Base-by-base conservation (phyloP, 129 eudicot species). In the Flaveria ramosissima region DNA sequence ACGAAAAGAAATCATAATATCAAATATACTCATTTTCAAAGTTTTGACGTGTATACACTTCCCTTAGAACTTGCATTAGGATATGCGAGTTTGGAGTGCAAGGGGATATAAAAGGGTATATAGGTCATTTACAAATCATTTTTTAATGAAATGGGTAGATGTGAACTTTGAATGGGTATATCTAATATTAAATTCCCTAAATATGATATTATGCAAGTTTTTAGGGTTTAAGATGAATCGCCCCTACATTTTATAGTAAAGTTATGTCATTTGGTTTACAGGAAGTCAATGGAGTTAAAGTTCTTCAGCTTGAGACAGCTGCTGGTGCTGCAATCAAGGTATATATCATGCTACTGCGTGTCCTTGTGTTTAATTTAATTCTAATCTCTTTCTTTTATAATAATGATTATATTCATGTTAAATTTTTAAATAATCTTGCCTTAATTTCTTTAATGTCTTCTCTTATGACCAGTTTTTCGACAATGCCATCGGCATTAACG, bases 251-350 rank as follows among this genome's bases (percentile, higher is more conserved):
- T 30, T 63, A 6, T 14, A 32, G 21, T 14, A 74, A 45, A 13
- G 63, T 14, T 53, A 12, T 68, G 23, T 69, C 6, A 71, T 73
- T 24, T 69, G 60, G 66, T 75, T 72, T 67, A 17, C 74, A 91
- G 97, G 99, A 95, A 85, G 99, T 95, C n/a, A 87, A 86, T 41
- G 99, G 99, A 13, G 70, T 88, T 63, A 91, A 95, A 83, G 97
- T 95, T 86, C 99, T 95, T 85, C 99, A 95, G 85, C 92, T 95
- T 30, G 99, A 95, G 86, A 95, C 99, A 64, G 99, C 99, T 72
- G 99, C 97, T 47, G 99, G 99, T 68, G 99, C 99, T 66, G 99
- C 99, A 69, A 95, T 95, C 72, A 91, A 78, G 99, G 98, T 92
- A 87, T 87, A 85, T 57, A 50, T 30, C 36, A 30, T 30, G 36